Percentiles rank a stretch among this genome's conserved stretches.
Evolutionary conservation across 371 early-diverging fungal genomes (phyloP).

Genomic region (Zychaea mexicana): DNA sequence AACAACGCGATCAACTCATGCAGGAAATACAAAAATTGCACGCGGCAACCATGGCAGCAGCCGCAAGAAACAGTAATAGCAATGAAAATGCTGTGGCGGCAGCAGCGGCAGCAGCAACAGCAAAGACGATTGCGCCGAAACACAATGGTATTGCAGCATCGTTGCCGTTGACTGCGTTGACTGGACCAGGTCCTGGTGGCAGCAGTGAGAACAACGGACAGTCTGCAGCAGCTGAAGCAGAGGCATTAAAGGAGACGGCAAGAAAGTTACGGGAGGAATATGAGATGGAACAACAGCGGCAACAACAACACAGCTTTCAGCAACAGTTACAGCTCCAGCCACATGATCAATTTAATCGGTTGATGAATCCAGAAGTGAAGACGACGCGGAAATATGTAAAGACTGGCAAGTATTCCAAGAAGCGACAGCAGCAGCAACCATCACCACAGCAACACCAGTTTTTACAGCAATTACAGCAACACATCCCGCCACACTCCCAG

Average conservation of each 20-base stretch:
- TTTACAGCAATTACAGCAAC: slow-evolving; percentile 10
- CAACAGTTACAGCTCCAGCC: neutral
- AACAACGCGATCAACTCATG: slow-evolving; percentile 52
- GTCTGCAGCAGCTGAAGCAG: slow-evolving; percentile 37
- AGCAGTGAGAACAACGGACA: slow-evolving; percentile 1
- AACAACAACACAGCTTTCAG: slow-evolving; percentile 4
- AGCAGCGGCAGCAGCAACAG: slow-evolving; percentile 14
- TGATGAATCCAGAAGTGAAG: slow-evolving; percentile 30
- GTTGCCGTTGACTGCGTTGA: slow-evolving; percentile 14
- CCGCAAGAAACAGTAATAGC: slow-evolving; percentile 23
- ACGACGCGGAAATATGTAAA: slow-evolving; percentile 64
- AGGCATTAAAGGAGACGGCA: slow-evolving; percentile 41
- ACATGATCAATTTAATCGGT: neutral
- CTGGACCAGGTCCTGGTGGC: neutral
- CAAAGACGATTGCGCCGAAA: slow-evolving; percentile 38
- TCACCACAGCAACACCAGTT: too few species aligned
- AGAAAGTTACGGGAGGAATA: slow-evolving; percentile 40
- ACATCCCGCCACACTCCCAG: neutral
- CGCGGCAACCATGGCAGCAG: slow-evolving; percentile 51
- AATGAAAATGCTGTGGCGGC: slow-evolving; percentile 13
- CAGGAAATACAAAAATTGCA: slow-evolving; percentile 59
- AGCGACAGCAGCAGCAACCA: slow-evolving; percentile 32
- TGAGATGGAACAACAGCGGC: slow-evolving; percentile 29
- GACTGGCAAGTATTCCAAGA: slow-evolving; percentile 69
- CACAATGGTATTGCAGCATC: slow-evolving; percentile 28